These are phyloP conservation scores for Puccinellia tenuiflora DNA, from an alignment of 176 grass and related monocot species.

Conservation along the genomic window DNA sequence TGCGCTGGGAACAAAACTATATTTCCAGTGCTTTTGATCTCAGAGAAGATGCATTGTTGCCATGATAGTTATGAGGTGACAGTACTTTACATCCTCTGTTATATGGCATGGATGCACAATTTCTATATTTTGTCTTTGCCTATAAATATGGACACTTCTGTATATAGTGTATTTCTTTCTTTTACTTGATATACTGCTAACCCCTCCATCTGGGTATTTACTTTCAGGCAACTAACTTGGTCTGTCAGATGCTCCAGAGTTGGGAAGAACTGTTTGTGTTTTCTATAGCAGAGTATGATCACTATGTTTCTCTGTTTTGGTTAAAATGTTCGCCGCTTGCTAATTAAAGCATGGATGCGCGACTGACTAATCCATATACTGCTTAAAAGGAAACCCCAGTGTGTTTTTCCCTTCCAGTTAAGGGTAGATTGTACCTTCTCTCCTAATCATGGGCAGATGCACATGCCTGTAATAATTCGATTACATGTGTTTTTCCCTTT, in stretches of 20 bases:
- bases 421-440: not conserved
- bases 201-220: not conserved
- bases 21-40: not conserved
- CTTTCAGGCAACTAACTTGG: conserved; percentile 81
- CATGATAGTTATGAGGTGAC: not conserved
- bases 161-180: not conserved
- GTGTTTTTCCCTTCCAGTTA: too few species aligned
- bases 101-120: not conserved
- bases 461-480: conserved; percentile 39
- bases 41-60: not conserved
- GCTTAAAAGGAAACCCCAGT: not conserved
- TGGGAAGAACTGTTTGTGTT: conserved; percentile 6
- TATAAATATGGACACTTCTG: not conserved
- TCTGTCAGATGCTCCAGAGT: conserved; percentile 75
- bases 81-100: not conserved
- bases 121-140: not conserved
- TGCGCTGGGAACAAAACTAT: not conserved
- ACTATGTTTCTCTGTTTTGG: conserved; percentile 18
- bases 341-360: not conserved
- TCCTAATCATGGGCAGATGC: conserved; percentile 20
- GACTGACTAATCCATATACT: conserved; percentile 6
- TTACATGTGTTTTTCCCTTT: conserved; percentile 5
- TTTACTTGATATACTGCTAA: not conserved
- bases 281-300: conserved; percentile 25
- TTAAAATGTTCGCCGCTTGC: not conserved